Evolutionary conservation across 2,329 filamentous ascomycete genomes (phyloP), one percentile per base, ranked within the genome.

Genomic region (Colletotrichum sp.): DNA sequence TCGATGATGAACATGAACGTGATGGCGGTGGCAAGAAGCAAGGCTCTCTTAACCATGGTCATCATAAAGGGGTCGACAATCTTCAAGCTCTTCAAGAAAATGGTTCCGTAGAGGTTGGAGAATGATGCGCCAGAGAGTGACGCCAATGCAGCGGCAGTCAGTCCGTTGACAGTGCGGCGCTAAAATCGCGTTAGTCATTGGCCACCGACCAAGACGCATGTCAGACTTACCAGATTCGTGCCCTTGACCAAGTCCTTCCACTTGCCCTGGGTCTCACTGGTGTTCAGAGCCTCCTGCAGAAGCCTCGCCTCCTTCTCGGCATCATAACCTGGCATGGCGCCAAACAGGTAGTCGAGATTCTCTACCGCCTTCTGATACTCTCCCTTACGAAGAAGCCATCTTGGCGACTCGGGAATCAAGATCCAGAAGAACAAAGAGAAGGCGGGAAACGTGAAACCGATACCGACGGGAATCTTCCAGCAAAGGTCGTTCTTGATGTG

Each of bases 1-100:
- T 77, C 75, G 3, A 77, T 75, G 24, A 75, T 75, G 59, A 75
- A 77, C 72, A 79, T 78, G 32, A 80, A 79, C 10, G 71, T 61
- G 6, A 76, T 55, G 0, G 78, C 74, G 0, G 77, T 80, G 0
- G 71, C 77, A 21, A 82, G 77, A 34, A 81, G 52, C 0, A 75
- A 57, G 1, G 57, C 78, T 21, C 78, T 69, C 61, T 79, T 81
- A 7, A 81, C 78, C 61, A 82, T 28, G 12, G 74, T 81, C 18
- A 78, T 79, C 4, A 78, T 78, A 30, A 82, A 82, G 0, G 81
- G 81, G 32, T 82, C 80, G 6, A 82, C 77, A 0, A 78, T 78
- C 4, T 77, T 78, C 6, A 82, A 65, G 0, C 61, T 65, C 61
- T 79, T 80, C 63, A 79, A 55, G 59, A 79, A 80, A 12, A 77